Base-by-base conservation (phyloP, 2,329 filamentous ascomycete species). In the Lachnellula hyalina region DNA sequence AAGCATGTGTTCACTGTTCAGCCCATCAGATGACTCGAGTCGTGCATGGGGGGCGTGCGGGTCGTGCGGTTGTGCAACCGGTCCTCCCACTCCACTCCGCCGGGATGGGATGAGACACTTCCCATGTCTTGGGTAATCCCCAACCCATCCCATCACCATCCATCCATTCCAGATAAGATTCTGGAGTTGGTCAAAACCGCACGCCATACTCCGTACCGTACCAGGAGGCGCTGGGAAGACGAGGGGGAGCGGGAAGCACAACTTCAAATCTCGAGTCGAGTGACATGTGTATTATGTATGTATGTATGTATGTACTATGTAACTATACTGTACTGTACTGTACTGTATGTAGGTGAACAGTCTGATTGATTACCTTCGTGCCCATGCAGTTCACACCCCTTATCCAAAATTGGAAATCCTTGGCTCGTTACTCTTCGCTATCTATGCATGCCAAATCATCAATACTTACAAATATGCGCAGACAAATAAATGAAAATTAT, bases 11-110 rank as follows among this genome's bases (percentile, higher is more conserved):
- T 28, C 54, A 34, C 53, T 50, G 8, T 8, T 8, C 28, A 32
- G 28, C 28, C 28, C 28, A 57, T 59, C 59, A 59, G 49, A 53
- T 59, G 59, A 61, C 52, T 54, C 32, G 25, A 32, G 8, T 32
- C 23, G 8, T 11, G 8, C 28, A 11, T 32, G 28, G 8, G 49
- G 19, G 46, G 17, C 36, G 23, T 49, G n/a, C 38, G 49, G 19
- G 46, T 14, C 36, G 23, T 49, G n/a, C 38, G 46, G 56, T 35
- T 45, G 56, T 57, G 58, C n/a, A 12, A n/a, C 19, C 21, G 2
- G 9, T 6, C 19, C 8, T 19, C 41, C 19, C n/a, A n/a, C 41
- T 9, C 49, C 34, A 54, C 53, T 21, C 14, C 41, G 14, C 44
- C 28, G 28, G 28, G 28, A 8, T 44, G 25, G 47, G 49, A 21